Conservation (phyloP, 2,329 filamentous ascomycete genomes). For the Cladophialophora yegresii region DNA sequence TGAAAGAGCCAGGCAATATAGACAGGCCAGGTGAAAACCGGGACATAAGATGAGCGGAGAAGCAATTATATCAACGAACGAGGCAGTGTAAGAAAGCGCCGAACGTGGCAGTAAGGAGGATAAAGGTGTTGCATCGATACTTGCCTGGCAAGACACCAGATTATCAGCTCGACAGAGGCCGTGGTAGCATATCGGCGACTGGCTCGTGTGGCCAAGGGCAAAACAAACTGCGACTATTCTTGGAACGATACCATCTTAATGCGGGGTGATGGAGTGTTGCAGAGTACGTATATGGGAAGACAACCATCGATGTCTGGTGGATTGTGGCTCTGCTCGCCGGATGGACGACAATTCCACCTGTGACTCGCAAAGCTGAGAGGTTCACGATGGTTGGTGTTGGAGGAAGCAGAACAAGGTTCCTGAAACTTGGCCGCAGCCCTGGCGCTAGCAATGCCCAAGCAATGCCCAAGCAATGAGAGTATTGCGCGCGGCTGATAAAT, state of each 20-base stretch:
- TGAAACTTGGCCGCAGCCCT: slow-evolving; percentile 16
- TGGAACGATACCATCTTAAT: neutral
- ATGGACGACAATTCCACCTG: slow-evolving; percentile 11
- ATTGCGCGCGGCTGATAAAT: neutral
- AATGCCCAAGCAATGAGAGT: neutral
- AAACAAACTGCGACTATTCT: neutral
- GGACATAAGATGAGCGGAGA: neutral
- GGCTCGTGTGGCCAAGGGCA: neutral
- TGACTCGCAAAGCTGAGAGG: slow-evolving; percentile 17
- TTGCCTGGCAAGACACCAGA: neutral
- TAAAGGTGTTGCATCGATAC: slow-evolving; percentile 1
- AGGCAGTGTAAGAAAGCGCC: neutral
- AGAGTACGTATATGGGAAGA: neutral
- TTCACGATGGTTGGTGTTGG: slow-evolving; percentile 20
- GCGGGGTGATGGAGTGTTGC: slow-evolving; percentile 20
- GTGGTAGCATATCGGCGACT: slow-evolving; percentile 1
- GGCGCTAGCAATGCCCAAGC: neutral
- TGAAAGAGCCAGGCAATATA: neutral
- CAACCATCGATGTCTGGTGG: neutral
- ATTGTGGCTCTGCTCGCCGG: slow-evolving; percentile 1
- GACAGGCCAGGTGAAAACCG: neutral
- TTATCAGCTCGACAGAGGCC: neutral
- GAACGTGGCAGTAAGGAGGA: slow-evolving; percentile 1
- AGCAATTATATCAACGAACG: slow-evolving; percentile 3
- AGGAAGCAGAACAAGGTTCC: slow-evolving; percentile 10